Percentiles rank a stretch among this genome's conserved stretches.
Evolutionary conservation across 2,329 filamentous ascomycete species (phyloP).

Genomic region (Cladorrhinum sp.): DNA sequence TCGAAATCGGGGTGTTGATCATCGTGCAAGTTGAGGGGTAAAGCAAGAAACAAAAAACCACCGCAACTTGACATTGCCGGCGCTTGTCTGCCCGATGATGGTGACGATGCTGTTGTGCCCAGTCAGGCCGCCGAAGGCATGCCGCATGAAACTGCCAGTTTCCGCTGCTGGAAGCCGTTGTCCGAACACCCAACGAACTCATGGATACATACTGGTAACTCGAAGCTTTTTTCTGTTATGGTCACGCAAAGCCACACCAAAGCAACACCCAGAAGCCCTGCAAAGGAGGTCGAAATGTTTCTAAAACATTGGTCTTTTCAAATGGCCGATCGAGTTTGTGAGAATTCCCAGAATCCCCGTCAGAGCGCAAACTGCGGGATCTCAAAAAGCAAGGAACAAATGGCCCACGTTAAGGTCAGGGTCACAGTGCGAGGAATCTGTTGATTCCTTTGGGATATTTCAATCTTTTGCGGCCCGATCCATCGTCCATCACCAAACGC

Average conservation of each 20-base stretch:
- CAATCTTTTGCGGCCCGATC: conserved; percentile 3
- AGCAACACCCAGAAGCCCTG: neutral
- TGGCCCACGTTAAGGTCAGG: neutral
- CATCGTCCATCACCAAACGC: conserved; percentile 1
- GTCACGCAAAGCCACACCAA: neutral
- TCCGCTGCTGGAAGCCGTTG: neutral
- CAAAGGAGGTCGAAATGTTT: neutral
- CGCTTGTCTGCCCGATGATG: neutral
- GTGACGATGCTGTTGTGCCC: neutral
- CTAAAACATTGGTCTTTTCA: neutral
- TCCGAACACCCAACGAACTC: neutral
- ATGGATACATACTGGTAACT: too few species aligned
- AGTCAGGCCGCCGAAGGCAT: neutral
- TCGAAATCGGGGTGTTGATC: conserved; percentile 9
- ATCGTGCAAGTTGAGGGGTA: neutral
- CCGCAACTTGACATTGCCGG: conserved; percentile 20
- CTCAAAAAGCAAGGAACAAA: conserved; percentile 4
- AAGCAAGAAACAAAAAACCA: neutral
- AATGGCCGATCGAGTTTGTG: neutral
- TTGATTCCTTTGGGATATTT: neutral
- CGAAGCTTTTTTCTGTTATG: neutral
- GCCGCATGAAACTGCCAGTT: neutral
- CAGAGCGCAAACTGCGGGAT: conserved; percentile 2
- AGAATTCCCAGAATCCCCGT: neutral
- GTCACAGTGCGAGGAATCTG: conserved; percentile 10